Base-by-base conservation (phyloP, 2,329 filamentous ascomycete genomes). In the Escovopsis sp. region DNA sequence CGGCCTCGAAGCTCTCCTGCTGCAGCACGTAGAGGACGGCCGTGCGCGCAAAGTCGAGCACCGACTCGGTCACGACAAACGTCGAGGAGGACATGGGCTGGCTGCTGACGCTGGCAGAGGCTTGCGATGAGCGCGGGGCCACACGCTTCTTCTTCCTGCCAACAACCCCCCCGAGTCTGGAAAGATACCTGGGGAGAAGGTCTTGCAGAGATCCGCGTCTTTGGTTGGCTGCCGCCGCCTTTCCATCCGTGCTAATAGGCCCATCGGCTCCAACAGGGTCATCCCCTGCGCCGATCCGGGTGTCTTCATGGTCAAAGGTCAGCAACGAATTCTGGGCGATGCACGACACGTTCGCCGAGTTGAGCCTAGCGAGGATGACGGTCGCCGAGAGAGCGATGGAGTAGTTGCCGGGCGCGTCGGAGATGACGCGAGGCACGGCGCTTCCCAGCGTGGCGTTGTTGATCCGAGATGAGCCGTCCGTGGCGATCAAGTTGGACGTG, bases 271-370 rank as follows among this genome's bases (percentile, higher is more conserved):
- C 39, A 6, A 51, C 50, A 27, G 51, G 46, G 5, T 49, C 41
- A 13, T 50, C 40, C 4, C 43, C 47, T 12, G 45, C 48, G 14
- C 55, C 54, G 12, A 50, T 43, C 21, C 62, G 56, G 4, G 56
- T 51, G 2, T 61, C 56, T 37, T 56, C 55, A 4, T 77, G 79
- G 45, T 82, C 72, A 54, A 94, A 93, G 0, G 82, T 85, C 13
- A 96, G 79, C 4, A 98, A 66, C 0, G 85, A 79, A 48, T 96
- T 96, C 53, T 94, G 80, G 0, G 78, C 74, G 8, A 74, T 73
- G 55, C 90, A 98, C 36, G 81, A 86, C 13, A 94, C 63, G 43
- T 79, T 79, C 23, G 70, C 72, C 5, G 68, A 60, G 48, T 80
- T 88, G 55, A 96, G 83, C 33, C 85, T 71, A 2, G 77, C 74